Conservation (phyloP, 371 early-diverging fungal genomes). For the Coemansia sp. region DNA sequence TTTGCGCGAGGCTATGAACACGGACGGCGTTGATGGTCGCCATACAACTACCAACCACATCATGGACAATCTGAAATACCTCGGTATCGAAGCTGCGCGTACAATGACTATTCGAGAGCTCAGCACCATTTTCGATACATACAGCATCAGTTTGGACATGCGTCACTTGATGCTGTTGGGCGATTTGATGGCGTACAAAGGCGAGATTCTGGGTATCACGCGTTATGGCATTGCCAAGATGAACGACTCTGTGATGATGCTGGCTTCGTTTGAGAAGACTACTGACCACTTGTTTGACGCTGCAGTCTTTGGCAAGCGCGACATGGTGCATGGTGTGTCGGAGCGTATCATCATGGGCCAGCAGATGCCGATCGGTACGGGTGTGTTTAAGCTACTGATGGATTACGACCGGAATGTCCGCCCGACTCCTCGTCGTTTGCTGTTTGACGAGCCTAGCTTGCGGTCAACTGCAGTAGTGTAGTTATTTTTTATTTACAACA, state of each 20-base stretch:
- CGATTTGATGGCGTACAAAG: constrained; percentile 99
- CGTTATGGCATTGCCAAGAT: constrained; percentile 99
- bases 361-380: constrained; percentile 97
- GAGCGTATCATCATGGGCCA: constrained; percentile 99
- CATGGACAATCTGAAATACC: constrained; percentile 87
- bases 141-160: constrained; percentile 97
- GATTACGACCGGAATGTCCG: constrained; percentile 58
- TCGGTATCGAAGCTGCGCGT: constrained; percentile 98
- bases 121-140: constrained; percentile 79
- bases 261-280: constrained; percentile 99
- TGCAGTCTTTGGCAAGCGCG: constrained; percentile 88
- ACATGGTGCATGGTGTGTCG: constrained; percentile 93
- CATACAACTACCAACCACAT: constrained; percentile 90
- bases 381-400: constrained; percentile 87
- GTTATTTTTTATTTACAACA: too few relatives aligned
- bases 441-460: constrained; percentile 59
- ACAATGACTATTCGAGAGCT: constrained; percentile 80
- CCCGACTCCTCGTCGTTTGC: constrained; percentile 59
- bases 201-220: constrained; percentile 98
- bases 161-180: constrained; percentile 98
- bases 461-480: neutral
- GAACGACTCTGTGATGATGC: constrained; percentile 98
- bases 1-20: constrained; percentile 87
- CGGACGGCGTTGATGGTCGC: constrained; percentile 80
- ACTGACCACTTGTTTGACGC: constrained; percentile 99